Evolutionary conservation across 2,329 filamentous ascomycete species (phyloP).

Genomic region (Penicillium sp.): DNA sequence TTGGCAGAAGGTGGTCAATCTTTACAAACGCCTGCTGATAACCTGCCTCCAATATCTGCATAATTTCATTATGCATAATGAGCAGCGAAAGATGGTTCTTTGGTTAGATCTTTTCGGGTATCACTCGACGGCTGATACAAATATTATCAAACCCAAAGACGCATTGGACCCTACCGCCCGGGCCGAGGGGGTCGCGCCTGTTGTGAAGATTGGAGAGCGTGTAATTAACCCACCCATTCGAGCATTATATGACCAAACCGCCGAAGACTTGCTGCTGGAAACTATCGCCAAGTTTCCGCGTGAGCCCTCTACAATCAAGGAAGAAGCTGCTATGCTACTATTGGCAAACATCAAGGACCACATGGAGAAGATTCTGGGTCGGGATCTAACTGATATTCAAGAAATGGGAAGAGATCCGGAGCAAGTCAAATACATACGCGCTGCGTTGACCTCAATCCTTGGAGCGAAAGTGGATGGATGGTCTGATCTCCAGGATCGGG

Average conservation of each 20-base stretch:
- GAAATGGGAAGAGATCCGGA: conserved; percentile 49
- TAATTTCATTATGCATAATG: conserved; percentile 66
- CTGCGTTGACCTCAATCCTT: conserved; percentile 45
- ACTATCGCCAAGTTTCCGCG: conserved; percentile 47
- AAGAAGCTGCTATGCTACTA: conserved; percentile 49
- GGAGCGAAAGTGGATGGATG: conserved; percentile 48
- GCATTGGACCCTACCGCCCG: conserved; percentile 40
- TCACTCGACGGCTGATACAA: conserved; percentile 48
- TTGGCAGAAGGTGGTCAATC: conserved; percentile 66
- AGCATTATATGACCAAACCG: conserved; percentile 45
- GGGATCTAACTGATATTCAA: conserved; percentile 45
- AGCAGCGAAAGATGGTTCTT: conserved; percentile 64
- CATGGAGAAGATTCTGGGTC: conserved; percentile 49
- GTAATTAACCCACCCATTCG: conserved; percentile 44
- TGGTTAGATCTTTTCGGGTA: conserved; percentile 67
- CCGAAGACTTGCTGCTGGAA: conserved; percentile 45
- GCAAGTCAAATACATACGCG: conserved; percentile 46
- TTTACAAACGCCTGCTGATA: conserved; percentile 66
- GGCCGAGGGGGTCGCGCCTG: conserved; percentile 41
- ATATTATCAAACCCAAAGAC: conserved; percentile 46
- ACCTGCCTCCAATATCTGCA: conserved; percentile 67
- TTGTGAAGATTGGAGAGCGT: conserved; percentile 45
- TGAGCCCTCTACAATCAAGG: conserved; percentile 46
- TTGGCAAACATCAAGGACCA: conserved; percentile 52
- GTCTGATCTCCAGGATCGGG: conserved; percentile 43